These are phyloP conservation scores for Diutina rugosa DNA, from an alignment of 1,139 yeast genomes.

Conservation along the genomic window DNA sequence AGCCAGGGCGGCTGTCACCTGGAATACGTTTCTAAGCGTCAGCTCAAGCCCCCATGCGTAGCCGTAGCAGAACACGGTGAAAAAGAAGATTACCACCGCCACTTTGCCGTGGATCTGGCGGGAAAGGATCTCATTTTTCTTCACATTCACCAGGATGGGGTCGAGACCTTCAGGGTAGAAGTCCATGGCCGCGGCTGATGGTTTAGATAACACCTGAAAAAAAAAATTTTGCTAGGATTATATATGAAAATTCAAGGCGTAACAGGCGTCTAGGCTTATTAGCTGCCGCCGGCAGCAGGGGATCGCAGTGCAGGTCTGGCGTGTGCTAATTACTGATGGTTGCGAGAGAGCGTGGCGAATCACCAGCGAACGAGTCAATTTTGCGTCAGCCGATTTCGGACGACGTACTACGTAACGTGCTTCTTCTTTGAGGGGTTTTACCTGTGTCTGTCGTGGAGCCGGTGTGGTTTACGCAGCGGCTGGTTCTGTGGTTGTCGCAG, in stretches of 20 bases:
- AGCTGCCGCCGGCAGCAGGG: not conserved
- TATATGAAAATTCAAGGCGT: not conserved
- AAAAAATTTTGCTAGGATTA: not conserved
- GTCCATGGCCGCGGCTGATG: not conserved
- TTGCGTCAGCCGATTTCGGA: not conserved
- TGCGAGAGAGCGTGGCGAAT: not conserved
- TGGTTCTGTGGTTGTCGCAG: not conserved
- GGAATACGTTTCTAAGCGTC: constrained; percentile 32
- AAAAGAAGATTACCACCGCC: constrained; percentile 24
- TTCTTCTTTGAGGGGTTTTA: not conserved
- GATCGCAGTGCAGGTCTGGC: not conserved
- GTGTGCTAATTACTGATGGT: not conserved
- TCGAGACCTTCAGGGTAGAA: not conserved
- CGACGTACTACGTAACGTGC: not conserved
- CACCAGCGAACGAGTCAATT: not conserved
- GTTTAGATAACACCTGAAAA: not conserved
- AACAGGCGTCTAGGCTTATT: not conserved
- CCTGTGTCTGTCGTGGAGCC: not conserved
- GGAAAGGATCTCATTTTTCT: constrained; percentile 27
- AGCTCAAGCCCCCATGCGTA: constrained; percentile 61
- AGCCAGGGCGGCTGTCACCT: constrained; percentile 38
- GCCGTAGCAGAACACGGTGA: constrained; percentile 44
- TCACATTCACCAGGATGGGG: constrained; percentile 8
- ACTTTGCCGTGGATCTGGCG: constrained; percentile 14
- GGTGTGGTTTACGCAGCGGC: not conserved